phyloP scores from a whole-genome alignment of 2,329 filamentous ascomycete species.

The Claviceps humidiphila region DNA sequence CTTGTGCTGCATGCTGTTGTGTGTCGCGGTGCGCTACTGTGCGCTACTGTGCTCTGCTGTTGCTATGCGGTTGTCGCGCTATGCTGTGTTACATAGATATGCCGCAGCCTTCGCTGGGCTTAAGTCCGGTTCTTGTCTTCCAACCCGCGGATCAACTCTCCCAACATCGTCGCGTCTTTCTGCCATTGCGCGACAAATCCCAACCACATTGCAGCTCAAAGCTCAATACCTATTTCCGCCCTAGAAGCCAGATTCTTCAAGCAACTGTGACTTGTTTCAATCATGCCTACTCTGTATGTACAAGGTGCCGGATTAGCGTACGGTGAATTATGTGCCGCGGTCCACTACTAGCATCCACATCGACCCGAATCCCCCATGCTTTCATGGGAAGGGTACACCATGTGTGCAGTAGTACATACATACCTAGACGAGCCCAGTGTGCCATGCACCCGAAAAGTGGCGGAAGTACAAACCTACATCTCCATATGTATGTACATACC shows the following conservation, averaged over 20 bases:
- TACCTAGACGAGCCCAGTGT: background rate
- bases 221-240: background rate
- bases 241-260: background rate
- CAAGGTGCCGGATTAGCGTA: background rate
- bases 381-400: too few species aligned
- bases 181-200: too few species aligned
- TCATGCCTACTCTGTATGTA: background rate
- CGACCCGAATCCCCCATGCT: background rate
- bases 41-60: background rate
- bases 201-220: too few species aligned
- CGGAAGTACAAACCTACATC: background rate
- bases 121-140: too few species aligned
- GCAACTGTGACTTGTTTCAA: background rate
- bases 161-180: too few species aligned
- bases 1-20: background rate
- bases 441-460: background rate
- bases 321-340: background rate
- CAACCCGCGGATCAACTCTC: too few species aligned
- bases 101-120: too few species aligned
- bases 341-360: background rate
- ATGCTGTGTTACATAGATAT: too few species aligned
- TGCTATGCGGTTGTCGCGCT: background rate
- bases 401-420: too few species aligned
- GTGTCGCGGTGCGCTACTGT: background rate
- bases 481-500: too few species aligned